These are phyloP conservation scores for Tetrahymena elliotti DNA, from an alignment of 73 alveolate species.

Conservation along the genomic window DNA sequence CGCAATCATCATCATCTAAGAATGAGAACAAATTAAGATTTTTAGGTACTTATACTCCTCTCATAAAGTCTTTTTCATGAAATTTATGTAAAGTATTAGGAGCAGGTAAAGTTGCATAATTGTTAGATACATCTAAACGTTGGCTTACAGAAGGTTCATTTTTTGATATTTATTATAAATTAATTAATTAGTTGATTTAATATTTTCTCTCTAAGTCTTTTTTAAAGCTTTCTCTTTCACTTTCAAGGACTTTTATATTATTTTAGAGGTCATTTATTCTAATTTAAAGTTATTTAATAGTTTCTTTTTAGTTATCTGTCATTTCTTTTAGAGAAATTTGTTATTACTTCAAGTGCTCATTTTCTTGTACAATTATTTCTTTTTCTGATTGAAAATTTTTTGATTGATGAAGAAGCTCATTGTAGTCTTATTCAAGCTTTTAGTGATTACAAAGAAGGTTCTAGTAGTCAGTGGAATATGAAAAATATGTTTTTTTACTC, in stretches of 20 bases:
- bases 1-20: neutral
- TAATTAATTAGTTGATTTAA: neutral
- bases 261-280: neutral
- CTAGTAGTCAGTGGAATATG: neutral
- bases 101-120: neutral
- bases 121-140: neutral
- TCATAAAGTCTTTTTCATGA: neutral
- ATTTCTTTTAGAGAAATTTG: neutral
- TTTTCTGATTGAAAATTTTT: neutral
- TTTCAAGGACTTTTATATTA: neutral
- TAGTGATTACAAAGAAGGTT: neutral
- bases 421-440: neutral
- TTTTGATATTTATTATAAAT: neutral
- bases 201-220: neutral
- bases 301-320: neutral
- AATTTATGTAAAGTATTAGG: neutral
- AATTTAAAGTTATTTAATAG: neutral
- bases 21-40: neutral
- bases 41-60: neutral
- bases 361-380: neutral
- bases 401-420: neutral
- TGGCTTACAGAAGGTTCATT: neutral
- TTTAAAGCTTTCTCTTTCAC: neutral
- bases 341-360: neutral
- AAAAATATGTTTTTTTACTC: neutral